Base-by-base conservation (phyloP, 2,329 filamentous ascomycete species). In the Ambrosiella beaveri region DNA sequence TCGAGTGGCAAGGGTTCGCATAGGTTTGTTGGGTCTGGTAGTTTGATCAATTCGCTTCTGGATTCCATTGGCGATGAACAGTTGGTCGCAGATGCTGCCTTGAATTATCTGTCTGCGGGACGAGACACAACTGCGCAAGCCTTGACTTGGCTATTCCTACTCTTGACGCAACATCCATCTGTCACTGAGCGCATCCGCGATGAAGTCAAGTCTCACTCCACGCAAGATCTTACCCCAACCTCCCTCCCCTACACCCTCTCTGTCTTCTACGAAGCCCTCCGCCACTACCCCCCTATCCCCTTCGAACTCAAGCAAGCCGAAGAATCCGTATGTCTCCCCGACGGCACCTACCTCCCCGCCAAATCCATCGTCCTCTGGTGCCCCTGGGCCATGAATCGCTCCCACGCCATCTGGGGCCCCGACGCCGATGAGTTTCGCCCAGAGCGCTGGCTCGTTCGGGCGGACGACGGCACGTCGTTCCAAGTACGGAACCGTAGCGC, bases 61-160 rank as follows among this genome's bases (percentile, higher is more conserved):
- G 76, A 81, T 53, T 69, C 75, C 1, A 75, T 84, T 39, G 71
- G 70, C 0, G 73, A 81, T 58, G 72, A 76, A 36, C 65, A 73
- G n/a, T 68, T 78, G 19, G 80, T 83, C 6, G 78, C 80, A 7
- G 81, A 84, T 65, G 77, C 81, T 2, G 81, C 81, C 0, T 69
- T 85, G 11, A 85, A 83, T 63, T 85, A 82, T 64, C 75, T 84
- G 8, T 83, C 80, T 0, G 81, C 81, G 0, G 78, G 80, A 13
- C 71, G 80, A 59, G 81, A 85, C 64, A 84, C 81, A 0, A 81
- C 80, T 6, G 81, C 80, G 0, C 81, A 85, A 63, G 78, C 77
- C 1, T 67, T 85, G 9, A 82, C 81, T 0, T 85, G 81, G 81
- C 75, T 76, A 0, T 73, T 82, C 45, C 82, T 84, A 65, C 70